Evolutionary conservation across 1,139 yeast species (phyloP), one percentile per base, ranked within the genome.

Genomic region (Chernovozyma aurita): DNA sequence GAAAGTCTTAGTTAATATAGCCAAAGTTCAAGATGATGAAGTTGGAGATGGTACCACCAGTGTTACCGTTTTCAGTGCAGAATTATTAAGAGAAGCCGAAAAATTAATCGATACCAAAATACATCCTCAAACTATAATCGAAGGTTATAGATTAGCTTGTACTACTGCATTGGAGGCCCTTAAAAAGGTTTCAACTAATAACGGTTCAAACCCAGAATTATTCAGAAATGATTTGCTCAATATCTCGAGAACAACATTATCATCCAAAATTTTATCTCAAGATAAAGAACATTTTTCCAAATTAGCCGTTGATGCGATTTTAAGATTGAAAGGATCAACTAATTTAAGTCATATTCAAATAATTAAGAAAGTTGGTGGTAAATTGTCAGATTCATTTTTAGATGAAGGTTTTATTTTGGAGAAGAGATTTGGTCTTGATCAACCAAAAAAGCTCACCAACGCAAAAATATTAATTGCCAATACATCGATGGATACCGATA

Each of bases 41-140:
- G 95, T 92, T 52, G 98, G 99, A 38, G 99, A 92, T 61, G 99
- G 99, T 47, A 92, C 99, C 32, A 92, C 99, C 1, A 86, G 96
- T n/a, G 99, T 92, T 24, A 88, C 97, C 1, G 97, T 92, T 12
- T 69, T 92, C 40, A 78, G 94, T 36, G 92, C 97, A 12, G 98
- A 92, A 62, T 72, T 92, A 43, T 73, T 92, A 48, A 79, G 95
- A 57, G 97, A 94, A 64, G 97, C 98, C 24, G 98, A 94, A 63
- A 82, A 82, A 57, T 76, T 92, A 47, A 84, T 92, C 39, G 96
- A 88, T 47, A 85, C 83, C 58, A 90, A 85, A 59, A 92, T 92
- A 43, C 98, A 94, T 61, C 98, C 99, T 24, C 98, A 92, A 63
- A 92, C 97, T 3, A 90, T 92, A 52, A 88, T 92, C 49, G 96